These are phyloP conservation scores for Yamadazyma insecticola DNA, from an alignment of 805 yeast species.

Conservation along the genomic window DNA sequence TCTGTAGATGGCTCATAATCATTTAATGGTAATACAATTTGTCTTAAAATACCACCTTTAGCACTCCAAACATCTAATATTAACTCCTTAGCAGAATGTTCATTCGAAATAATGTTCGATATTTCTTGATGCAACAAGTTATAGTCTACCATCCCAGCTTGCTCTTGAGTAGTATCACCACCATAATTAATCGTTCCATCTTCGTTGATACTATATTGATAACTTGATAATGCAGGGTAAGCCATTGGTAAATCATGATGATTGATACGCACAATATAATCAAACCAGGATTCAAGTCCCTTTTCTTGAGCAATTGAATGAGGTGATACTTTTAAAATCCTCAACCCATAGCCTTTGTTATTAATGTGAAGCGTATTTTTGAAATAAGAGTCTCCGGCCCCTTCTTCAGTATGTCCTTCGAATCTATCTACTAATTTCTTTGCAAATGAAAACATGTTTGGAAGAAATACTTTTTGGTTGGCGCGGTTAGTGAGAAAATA, in stretches of 20 bases:
- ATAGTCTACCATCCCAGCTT: constrained; percentile 37
- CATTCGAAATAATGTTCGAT: constrained; percentile 23
- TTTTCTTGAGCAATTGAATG: constrained; percentile 28
- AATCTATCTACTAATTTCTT: constrained; percentile 37
- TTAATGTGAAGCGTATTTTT: constrained; percentile 25
- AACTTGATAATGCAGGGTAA: constrained; percentile 22
- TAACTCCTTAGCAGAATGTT: constrained; percentile 32
- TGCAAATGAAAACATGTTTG: constrained; percentile 41
- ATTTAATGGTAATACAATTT: constrained; percentile 22
- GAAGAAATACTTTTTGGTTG: too few species aligned
- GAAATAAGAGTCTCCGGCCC: constrained; percentile 30
- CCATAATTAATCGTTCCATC: constrained; percentile 40
- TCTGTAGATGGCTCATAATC: constrained; percentile 6
- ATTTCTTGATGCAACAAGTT: constrained; percentile 42
- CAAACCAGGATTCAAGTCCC: constrained; percentile 79
- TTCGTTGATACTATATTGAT: constrained; percentile 31
- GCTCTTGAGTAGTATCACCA: constrained; percentile 24
- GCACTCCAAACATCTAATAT: constrained; percentile 76
- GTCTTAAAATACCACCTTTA: constrained; percentile 63
- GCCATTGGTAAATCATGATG: constrained; percentile 55
- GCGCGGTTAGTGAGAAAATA: too few species aligned
- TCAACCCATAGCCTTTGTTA: constrained; percentile 38
- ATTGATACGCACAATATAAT: constrained; percentile 76
- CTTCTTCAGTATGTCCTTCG: constrained; percentile 21
- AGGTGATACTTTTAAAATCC: constrained; percentile 35